Conservation (phyloP, 345 rosid species). For the Murraya koenigii region DNA sequence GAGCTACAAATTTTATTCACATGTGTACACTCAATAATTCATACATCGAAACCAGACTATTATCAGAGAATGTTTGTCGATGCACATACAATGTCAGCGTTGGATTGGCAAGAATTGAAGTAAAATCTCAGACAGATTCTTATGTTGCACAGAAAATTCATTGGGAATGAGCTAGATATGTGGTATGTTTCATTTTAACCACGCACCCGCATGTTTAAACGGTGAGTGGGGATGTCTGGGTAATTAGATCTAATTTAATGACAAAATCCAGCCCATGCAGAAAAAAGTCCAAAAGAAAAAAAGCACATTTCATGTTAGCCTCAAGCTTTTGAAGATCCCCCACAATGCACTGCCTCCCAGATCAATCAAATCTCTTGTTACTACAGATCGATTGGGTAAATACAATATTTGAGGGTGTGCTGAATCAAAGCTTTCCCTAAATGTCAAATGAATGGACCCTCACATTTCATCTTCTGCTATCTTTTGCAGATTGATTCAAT, state of each 20-base stretch:
- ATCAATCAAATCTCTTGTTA: background rate
- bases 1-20: background rate
- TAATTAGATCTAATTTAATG: background rate
- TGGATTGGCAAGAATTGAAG: background rate
- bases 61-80: conserved; percentile 1
- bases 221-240: background rate
- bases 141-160: background rate
- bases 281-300: background rate
- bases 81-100: background rate
- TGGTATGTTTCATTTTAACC: background rate
- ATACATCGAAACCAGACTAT: background rate
- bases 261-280: conserved; percentile 1
- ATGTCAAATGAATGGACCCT: conserved; percentile 8
- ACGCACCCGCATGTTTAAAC: background rate
- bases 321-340: background rate
- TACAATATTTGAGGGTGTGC: background rate
- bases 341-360: background rate
- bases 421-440: background rate
- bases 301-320: background rate
- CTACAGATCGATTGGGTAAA: background rate
- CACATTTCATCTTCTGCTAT: background rate
- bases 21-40: background rate
- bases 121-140: background rate
- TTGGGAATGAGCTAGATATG: background rate
- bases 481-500: background rate